phyloP scores from a whole-genome alignment of 768 basidiomycete genomes.

The Dendrothele bispora region DNA sequence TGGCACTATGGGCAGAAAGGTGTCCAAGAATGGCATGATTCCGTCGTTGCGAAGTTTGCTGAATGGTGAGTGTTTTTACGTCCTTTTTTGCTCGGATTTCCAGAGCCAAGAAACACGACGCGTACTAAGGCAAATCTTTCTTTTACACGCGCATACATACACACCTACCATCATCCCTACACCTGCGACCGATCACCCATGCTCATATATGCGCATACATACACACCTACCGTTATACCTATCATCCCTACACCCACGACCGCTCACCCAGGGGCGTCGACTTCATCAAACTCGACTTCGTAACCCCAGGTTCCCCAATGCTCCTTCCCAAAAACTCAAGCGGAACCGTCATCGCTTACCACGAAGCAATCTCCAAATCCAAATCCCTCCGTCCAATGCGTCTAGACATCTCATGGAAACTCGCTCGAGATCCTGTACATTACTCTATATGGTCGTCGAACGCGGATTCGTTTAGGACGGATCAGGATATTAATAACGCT shows the following conservation, averaged over 20 bases:
- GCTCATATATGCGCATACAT: too few relatives aligned
- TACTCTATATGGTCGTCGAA: constrained; percentile 6
- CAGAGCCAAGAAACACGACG: too few relatives aligned
- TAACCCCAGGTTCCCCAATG: constrained; percentile 9
- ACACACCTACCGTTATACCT: too few relatives aligned
- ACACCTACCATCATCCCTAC: too few relatives aligned
- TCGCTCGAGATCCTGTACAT: constrained; percentile 5
- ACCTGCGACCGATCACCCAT: too few relatives aligned
- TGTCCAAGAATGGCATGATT: constrained; percentile 11
- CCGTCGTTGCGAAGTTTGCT: constrained; percentile 9
- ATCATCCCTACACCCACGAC: too few relatives aligned
- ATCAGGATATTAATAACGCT: constrained; percentile 12
- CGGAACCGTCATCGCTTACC: constrained; percentile 4
- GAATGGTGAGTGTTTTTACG: constrained; percentile 6
- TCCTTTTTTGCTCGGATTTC: too few relatives aligned
- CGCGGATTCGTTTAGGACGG: constrained; percentile 10
- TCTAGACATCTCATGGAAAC: constrained; percentile 12
- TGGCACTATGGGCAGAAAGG: constrained; percentile 7
- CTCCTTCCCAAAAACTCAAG: constrained; percentile 5
- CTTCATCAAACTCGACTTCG: constrained; percentile 12
- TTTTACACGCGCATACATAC: too few relatives aligned
- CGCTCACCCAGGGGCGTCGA: constrained; percentile 13
- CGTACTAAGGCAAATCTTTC: too few relatives aligned
- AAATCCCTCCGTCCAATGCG: constrained; percentile 12
- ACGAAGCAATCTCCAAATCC: constrained; percentile 8